Evolutionary conservation across 2,329 filamentous ascomycete genomes (phyloP).

Genomic region (Daldinia sp.): DNA sequence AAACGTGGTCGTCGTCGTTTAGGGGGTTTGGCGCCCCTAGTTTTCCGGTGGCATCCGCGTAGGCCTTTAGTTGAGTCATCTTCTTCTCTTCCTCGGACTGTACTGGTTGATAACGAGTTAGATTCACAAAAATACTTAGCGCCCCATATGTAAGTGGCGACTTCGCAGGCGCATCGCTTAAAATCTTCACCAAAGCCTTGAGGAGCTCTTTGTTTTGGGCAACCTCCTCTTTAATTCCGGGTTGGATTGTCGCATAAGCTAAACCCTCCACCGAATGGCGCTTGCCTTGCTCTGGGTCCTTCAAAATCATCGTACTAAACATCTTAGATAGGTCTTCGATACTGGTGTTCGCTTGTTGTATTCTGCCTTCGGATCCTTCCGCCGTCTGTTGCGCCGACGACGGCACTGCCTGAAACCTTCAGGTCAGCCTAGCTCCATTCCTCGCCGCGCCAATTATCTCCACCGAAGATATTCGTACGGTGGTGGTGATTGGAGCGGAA

Average conservation of each 20-base stretch:
- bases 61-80: constrained; percentile 91
- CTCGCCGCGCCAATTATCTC: constrained; percentile 43
- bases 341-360: constrained; percentile 68
- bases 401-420: constrained; percentile 66
- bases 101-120: constrained; percentile 82
- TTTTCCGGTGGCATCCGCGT: constrained; percentile 85
- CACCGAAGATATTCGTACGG: constrained; percentile 45
- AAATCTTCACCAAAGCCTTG: constrained; percentile 73
- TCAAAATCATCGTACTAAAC: constrained; percentile 75
- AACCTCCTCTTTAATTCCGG: constrained; percentile 85
- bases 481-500: constrained; percentile 49
- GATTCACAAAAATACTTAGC: constrained; percentile 85
- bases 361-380: constrained; percentile 56
- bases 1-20: constrained; percentile 81
- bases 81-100: constrained; percentile 92
- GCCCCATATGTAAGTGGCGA: constrained; percentile 85
- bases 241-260: constrained; percentile 89
- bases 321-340: constrained; percentile 74
- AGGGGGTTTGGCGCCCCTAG: constrained; percentile 72
- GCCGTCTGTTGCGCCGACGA: constrained; percentile 56
- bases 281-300: constrained; percentile 67
- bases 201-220: constrained; percentile 76
- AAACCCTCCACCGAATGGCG: constrained; percentile 88
- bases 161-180: constrained; percentile 69
- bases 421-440: constrained; percentile 47